Conservation (phyloP, 2,329 filamentous ascomycete genomes). For the Cercospora janseana region DNA sequence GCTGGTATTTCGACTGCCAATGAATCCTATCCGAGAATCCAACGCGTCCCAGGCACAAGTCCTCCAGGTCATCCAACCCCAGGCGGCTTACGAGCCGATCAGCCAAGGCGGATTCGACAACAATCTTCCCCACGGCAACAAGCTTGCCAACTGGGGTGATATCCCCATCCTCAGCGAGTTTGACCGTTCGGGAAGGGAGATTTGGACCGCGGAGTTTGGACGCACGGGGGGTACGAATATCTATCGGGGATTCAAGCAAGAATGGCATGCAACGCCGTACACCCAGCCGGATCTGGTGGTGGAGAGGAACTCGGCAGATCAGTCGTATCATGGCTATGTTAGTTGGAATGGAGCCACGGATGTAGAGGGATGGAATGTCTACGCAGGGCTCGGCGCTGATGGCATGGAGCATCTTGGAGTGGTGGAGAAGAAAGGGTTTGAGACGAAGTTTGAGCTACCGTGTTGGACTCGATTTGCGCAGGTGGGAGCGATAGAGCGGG, state of each 20-base stretch:
- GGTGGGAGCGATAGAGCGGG: constrained; percentile 23
- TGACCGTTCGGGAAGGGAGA: constrained; percentile 9
- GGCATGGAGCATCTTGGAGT: constrained; percentile 8
- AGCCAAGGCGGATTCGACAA: constrained; percentile 25
- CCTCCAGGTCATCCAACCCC: constrained; percentile 1
- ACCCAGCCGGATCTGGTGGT: constrained; percentile 7
- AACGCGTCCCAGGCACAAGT: not conserved
- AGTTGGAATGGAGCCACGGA: constrained; percentile 36
- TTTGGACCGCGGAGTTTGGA: constrained; percentile 21
- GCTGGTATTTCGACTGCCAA: constrained; percentile 21
- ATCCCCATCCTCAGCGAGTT: constrained; percentile 27
- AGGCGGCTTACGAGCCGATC: constrained; percentile 16
- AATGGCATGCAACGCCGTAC: constrained; percentile 27
- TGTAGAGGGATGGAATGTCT: constrained; percentile 30
- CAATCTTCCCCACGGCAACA: constrained; percentile 23
- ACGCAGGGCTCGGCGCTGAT: constrained; percentile 12
- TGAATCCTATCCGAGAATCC: constrained; percentile 4
- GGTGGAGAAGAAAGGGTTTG: constrained; percentile 24
- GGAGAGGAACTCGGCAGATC: constrained; percentile 10
- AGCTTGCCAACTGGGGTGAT: constrained; percentile 26
- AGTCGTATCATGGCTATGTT: constrained; percentile 22
- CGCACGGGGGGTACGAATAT: constrained; percentile 22
- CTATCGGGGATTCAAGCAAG: constrained; percentile 29
- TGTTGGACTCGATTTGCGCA: constrained; percentile 21
- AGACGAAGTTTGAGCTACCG: constrained; percentile 24